These are phyloP conservation scores for Macrolepiota dolichaula DNA, from an alignment of 768 basidiomycete genomes.

Conservation along the genomic window DNA sequence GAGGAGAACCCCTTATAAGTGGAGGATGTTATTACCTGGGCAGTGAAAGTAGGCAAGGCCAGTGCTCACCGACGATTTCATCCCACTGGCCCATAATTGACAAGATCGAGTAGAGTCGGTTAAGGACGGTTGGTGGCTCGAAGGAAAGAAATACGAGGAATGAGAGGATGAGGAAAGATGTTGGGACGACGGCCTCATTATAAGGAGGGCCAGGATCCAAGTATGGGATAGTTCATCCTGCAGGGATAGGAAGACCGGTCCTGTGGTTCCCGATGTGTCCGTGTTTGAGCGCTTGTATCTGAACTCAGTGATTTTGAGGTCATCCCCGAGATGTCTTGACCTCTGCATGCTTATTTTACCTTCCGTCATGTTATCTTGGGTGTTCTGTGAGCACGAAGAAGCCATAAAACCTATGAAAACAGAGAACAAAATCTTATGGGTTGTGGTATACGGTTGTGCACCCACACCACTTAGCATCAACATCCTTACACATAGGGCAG, in stretches of 20 bases:
- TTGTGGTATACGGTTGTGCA: background rate
- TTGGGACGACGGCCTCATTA: background rate
- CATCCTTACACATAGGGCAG: too few relatives aligned
- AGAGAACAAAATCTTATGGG: background rate
- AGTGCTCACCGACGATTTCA: conserved; percentile 21
- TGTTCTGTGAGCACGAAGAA: background rate
- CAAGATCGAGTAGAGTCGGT: conserved; percentile 9
- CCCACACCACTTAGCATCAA: too few relatives aligned
- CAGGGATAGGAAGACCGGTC: background rate
- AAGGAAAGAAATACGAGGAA: background rate
- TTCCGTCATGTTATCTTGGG: background rate
- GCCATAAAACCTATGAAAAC: background rate
- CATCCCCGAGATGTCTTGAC: background rate
- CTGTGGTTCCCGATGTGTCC: background rate
- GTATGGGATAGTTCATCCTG: background rate
- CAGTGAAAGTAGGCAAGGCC: background rate
- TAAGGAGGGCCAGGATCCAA: background rate
- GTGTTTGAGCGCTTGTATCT: background rate
- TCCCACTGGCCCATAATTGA: conserved; percentile 25
- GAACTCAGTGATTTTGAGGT: background rate
- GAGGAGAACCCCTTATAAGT: conserved; percentile 17
- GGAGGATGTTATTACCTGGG: conserved; percentile 18
- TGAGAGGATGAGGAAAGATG: background rate
- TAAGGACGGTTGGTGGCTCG: background rate
- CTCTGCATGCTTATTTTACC: background rate